These are phyloP conservation scores for Alternaria arborescens DNA, from an alignment of 2,329 filamentous ascomycete genomes.

Conservation along the genomic window DNA sequence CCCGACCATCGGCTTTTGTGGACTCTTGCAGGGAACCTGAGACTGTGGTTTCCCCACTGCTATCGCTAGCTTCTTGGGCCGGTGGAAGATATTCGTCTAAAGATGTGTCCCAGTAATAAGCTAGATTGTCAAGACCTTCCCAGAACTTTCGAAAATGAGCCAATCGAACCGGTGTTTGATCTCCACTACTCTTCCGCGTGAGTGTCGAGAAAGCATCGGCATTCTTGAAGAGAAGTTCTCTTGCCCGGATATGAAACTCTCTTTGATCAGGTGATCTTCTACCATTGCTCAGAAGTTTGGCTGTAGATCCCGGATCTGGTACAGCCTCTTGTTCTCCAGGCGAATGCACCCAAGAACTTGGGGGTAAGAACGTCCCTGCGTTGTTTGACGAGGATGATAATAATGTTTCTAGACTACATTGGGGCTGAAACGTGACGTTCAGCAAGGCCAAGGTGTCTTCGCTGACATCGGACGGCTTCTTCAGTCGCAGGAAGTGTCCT, in stretches of 20 bases:
- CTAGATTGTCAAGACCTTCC: conserved; percentile 65
- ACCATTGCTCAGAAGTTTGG: conserved; percentile 58
- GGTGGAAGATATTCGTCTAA: conserved; percentile 63
- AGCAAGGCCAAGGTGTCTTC: conserved; percentile 52
- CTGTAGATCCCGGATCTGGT: conserved; percentile 29
- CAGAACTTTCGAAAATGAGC: conserved; percentile 69
- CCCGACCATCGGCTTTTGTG: conserved; percentile 10
- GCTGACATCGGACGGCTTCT: conserved; percentile 54
- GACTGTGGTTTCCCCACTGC: conserved; percentile 7
- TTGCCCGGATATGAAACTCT: conserved; percentile 58
- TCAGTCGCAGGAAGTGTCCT: conserved; percentile 54
- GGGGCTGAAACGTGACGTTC: conserved; percentile 53
- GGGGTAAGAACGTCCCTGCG: conserved; percentile 51
- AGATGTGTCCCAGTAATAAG: conserved; percentile 69
- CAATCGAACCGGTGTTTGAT: conserved; percentile 59
- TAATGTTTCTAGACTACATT: conserved; percentile 52
- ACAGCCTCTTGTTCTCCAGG: conserved; percentile 41
- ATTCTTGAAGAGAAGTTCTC: conserved; percentile 64
- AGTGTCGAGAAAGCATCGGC: conserved; percentile 66
- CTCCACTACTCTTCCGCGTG: conserved; percentile 57
- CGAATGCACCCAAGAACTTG: conserved; percentile 44
- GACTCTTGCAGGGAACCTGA: conserved; percentile 4
- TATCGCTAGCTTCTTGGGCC: conserved; percentile 19
- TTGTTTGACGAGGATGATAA: conserved; percentile 44
- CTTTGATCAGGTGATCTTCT: conserved; percentile 57